Base-by-base conservation (phyloP, 2,329 filamentous ascomycete species). In the Fusarium anguioides region DNA sequence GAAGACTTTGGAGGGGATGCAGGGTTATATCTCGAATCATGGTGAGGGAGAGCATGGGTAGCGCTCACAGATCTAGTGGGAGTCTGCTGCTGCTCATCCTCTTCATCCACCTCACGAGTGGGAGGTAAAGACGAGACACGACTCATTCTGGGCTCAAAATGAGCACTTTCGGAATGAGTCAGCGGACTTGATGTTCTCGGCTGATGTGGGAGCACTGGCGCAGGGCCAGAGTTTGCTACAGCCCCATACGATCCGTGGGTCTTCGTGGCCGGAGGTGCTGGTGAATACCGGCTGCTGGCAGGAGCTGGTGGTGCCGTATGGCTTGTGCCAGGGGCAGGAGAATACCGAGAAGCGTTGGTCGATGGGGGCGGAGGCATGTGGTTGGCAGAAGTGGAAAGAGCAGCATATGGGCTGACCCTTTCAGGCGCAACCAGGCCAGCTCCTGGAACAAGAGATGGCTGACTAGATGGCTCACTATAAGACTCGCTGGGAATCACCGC, bases 111-210 rank as follows among this genome's bases (percentile, higher is more conserved):
- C 72, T 90, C 88, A 12, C 83, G 81, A 1, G 87, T 90, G 1
- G 87, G 83, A 1, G 88, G 87, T 2, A 90, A 80, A 50, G 87
- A 88, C 8, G 85, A 79, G 20, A 87, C 81, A 11, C 86, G 81
- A 40, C 82, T 86, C 9, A 87, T 73, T 42, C 83, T 81, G 14
- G 84, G 80, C 67, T 89, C 87, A 65, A 86, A 84, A 2, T 83
- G 84, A 33, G 84, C 84, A 68, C 81, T 85, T 73, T 90, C 88
- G 59, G 88, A 89, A 68, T 90, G 87, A 8, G 88, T 88, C 59
- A 90, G 75, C 1, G 88, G 88, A 66, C 88, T 91, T 3, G 88
- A 90, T 3, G 88, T 90, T 64, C 88, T 81, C 10, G 88, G 88
- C 63, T 87, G 83, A 71, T 90, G 87, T 44, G 86, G 80, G 37